phyloP scores from a whole-genome alignment of 2,329 filamentous ascomycete genomes.

The Cladosporium sp. region DNA sequence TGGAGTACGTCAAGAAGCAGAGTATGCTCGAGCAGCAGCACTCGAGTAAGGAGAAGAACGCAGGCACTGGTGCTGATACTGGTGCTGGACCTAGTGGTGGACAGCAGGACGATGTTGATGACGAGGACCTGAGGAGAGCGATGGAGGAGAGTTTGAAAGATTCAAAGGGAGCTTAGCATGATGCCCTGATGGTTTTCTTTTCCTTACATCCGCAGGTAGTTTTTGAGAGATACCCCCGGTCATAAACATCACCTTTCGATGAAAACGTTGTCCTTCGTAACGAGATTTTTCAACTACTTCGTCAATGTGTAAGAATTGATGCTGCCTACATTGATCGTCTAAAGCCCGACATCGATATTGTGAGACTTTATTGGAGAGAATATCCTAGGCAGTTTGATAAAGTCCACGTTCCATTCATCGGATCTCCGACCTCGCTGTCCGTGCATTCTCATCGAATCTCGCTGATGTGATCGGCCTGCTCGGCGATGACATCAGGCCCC shows the following conservation, averaged over 20 bases:
- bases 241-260: neutral
- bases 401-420: too few relatives aligned
- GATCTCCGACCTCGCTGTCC: neutral
- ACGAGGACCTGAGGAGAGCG: slow-evolving; percentile 50
- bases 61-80: neutral
- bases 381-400: too few relatives aligned
- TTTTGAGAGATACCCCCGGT: too few relatives aligned
- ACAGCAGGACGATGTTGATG: slow-evolving; percentile 19
- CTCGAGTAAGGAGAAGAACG: slow-evolving; percentile 16
- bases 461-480: neutral
- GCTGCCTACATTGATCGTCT: neutral
- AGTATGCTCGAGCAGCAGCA: slow-evolving; percentile 63
- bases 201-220: neutral
- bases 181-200: neutral
- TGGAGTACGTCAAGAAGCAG: slow-evolving; percentile 73
- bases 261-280: neutral
- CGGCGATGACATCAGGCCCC: neutral
- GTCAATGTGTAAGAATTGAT: neutral
- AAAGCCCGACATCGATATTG: too few relatives aligned
- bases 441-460: neutral
- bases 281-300: neutral
- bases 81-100: neutral
- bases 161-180: neutral
- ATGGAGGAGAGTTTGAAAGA: slow-evolving; percentile 51
- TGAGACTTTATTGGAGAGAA: too few relatives aligned